Evolutionary conservation across 192 early-diverging fungal genomes (phyloP), one percentile per base, ranked within the genome.

Genomic region (Haplosporangium gracile): DNA sequence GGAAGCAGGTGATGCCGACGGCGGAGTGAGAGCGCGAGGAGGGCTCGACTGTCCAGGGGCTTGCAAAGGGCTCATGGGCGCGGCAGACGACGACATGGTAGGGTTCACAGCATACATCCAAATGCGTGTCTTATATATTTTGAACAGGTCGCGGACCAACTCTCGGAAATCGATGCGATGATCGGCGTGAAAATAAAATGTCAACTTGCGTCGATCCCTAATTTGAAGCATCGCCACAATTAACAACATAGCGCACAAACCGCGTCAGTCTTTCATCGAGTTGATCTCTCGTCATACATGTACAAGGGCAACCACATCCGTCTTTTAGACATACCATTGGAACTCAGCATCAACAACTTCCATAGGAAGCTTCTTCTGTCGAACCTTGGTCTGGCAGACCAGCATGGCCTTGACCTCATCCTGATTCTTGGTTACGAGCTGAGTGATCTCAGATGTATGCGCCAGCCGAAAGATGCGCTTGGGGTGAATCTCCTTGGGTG

Each of bases 71-170:
- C 60, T 29, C 6, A 10, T 13, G 1, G 40, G 4, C 1, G 45
- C 42, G 22, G 79, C 39, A 15, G 74, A 26, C 10, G 60, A 65
- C 29, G 60, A 29, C 72, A 69, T 68, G 0, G 79, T 69, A 5
- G 73, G 65, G 57, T 87, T 89, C 26, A 89, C 89, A 65, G 89
- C 89, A 63, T 83, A 95, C 97, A 98, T 97, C 98, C 98, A 99
- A 82, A 99, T 98, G 57, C 98, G 95, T 26, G 98, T 98, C 88
- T 99, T 99, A 89, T 98, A 98, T 65, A 97, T 94, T 88, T 98
- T 98, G 89, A 98, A 99, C 74, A 98, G 92, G 60, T 98, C 97
- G 57, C 97, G 92, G 76, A 98, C 97, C 78, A 99, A 91, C 88
- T 98, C 97, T 70, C 97, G 93, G 89, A 99, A 99, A 88, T 99